Base-by-base conservation (phyloP, 345 rosid genomes). In the Citrus glauca region DNA sequence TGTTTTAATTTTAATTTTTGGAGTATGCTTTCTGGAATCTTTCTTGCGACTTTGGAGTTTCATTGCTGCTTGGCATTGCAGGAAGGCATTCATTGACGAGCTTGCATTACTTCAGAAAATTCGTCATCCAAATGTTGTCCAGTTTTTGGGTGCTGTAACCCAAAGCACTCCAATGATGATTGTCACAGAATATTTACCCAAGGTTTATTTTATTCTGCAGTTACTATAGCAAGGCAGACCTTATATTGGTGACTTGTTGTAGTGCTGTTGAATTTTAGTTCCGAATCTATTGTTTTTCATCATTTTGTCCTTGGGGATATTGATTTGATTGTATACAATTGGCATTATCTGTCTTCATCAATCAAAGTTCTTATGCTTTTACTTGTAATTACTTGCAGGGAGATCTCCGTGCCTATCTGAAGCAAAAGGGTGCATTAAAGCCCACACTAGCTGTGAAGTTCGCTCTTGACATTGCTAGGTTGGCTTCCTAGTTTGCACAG, bases 141-240 rank as follows among this genome's bases (percentile, higher is more conserved):
- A 91, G 85, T 93, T 93, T 85, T 64, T 91, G 78, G 94, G 96
- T 73, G 98, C 98, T 80, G 94, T 93, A 66, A 93, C 98, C 45
- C 96, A 93, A 79, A 89, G 94, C 82, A 89, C 88, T 80, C 96
- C 94, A 19, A 93, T 93, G 98, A 90, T 90, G 90, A 91, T 91
- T 76, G 91, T 93, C 80, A 93, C 96, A 13, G 96, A 93, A 67
- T 93, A 86, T 85, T 82, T 91, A 81, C 88, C 89, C 1, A 88
- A 90, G 94, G 98, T 93, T 77, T 9, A 22, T 53, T 66, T 70
- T 24, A 19, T 9, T 60, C 9, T 59, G 48, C 17, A 59, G 25
- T 59, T 37, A 28, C 68, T 66, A 25, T 28, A 76, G 74, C 32
- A 56, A 30, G 50, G 35, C n/a, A 11, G 42, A 19, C 40, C 13